Evolutionary conservation across 2,329 filamentous ascomycete species (phyloP).

Genomic region (Teratosphaeria viscida): DNA sequence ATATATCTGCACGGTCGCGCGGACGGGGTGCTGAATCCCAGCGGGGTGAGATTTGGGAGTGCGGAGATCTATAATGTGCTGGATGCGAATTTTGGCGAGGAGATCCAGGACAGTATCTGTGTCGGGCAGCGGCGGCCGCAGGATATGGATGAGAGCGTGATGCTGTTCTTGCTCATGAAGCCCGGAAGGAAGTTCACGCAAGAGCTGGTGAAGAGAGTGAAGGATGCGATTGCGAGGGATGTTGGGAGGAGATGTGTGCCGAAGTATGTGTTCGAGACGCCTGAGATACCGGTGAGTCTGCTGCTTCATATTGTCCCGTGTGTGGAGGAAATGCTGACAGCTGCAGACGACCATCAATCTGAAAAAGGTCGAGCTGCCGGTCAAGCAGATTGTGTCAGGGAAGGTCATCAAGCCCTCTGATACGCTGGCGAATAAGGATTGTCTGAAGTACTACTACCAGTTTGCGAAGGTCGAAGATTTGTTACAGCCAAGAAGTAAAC

Average conservation of each 20-base stretch:
- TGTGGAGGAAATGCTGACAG: neutral
- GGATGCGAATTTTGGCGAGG: constrained; percentile 52
- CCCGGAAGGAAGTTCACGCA: constrained; percentile 47
- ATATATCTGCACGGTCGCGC: constrained; percentile 58
- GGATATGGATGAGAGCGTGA: constrained; percentile 48
- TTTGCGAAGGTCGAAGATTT: constrained; percentile 63
- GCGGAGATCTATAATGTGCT: constrained; percentile 71
- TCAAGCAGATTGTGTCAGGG: constrained; percentile 75
- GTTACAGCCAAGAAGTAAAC: constrained; percentile 36
- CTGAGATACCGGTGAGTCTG: constrained; percentile 62
- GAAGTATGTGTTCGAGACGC: constrained; percentile 66
- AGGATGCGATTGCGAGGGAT: constrained; percentile 54
- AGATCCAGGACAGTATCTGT: constrained; percentile 62
- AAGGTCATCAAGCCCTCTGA: constrained; percentile 63
- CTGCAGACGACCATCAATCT: constrained; percentile 65
- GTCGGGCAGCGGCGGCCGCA: constrained; percentile 62
- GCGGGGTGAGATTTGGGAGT: constrained; percentile 67
- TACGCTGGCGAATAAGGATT: constrained; percentile 65
- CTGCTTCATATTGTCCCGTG: neutral
- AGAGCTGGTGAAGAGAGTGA: constrained; percentile 48
- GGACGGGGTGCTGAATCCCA: constrained; percentile 72
- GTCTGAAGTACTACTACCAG: constrained; percentile 67
- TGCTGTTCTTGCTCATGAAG: constrained; percentile 51
- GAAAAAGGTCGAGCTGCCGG: constrained; percentile 76
- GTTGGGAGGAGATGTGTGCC: constrained; percentile 67